Base-by-base conservation (phyloP, 2,329 filamentous ascomycete genomes). In the Boeremia lycopersici region DNA sequence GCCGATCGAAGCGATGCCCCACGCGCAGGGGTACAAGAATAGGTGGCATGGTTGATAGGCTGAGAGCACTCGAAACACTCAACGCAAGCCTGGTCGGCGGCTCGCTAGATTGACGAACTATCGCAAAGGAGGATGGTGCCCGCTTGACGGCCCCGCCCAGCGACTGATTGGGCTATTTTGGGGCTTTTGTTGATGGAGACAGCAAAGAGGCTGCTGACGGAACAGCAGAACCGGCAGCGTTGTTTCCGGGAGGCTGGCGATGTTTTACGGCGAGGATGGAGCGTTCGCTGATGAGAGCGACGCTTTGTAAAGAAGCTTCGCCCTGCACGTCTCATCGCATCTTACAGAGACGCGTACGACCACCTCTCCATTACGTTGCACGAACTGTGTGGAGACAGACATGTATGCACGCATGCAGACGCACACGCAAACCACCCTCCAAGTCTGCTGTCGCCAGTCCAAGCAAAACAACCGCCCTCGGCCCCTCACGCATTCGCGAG, bases 111-210 rank as follows among this genome's bases (percentile, higher is more conserved):
- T 50, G 46, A 26, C 46, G 17, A 50, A 46, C 52, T 31, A 33
- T 26, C 26, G 17, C 3, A 17, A n/a, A 25, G 12, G 29, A 29
- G 41, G 2, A 44, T 31, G 31, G 46, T 43, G 48, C 31, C 52
- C 52, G 52, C 26, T 11, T 6, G 6, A 5, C 6, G 13, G 48
- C 34, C 36, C 53, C 53, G 48, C 53, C n/a, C 48, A 56, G 53
- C 53, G 53, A 42, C 53, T 56, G 53, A 56, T 56, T 56, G 43
- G 53, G 53, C 38, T 56, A 56, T 56, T 56, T 55, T 56, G 43
- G 43, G 53, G 53, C 31, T 28, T 43, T 48, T 36, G 11, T 19
- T 19, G 28, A 35, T 46, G 29, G 25, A 40, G 50, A 35, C 26
- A 39, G 33, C 26, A 35, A 29, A 30, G 19, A 36, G 31, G 34